Base-by-base conservation (phyloP, 2,329 filamentous ascomycete species). In the Paecilomyces sp. region DNA sequence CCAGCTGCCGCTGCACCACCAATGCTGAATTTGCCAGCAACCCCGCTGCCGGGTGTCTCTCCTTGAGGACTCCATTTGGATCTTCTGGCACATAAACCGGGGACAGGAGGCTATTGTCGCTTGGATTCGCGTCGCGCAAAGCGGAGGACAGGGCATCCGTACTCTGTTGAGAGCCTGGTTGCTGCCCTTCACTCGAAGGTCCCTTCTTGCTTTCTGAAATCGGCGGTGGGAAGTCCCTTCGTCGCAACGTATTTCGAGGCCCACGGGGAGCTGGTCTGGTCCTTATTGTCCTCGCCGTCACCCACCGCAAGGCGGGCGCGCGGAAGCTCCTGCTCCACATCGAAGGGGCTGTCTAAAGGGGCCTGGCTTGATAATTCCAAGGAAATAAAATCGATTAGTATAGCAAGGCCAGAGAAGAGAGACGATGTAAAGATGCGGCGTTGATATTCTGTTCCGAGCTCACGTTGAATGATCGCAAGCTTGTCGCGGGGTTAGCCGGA, bases 51-150 rank as follows among this genome's bases (percentile, higher is more conserved):
- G 85, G 85, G 64, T 88, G 85, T 1, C 74, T 77, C 52, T 79
- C 75, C 65, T 81, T 85, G 28, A 88, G 80, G 1, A 87, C 78
- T 54, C 77, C 82, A 75, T 84, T 71, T 1, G 83, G 81, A 65
- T 87, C 84, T 71, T 86, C 80, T 13, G 85, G 83, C 28, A 87
- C 82, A 64, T 85, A 75, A 1, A 88, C 84, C 9, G 85, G 83
- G 7, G 85, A 77, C 47, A 86, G 73, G 25, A 88, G 80, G 34
- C 77, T 75, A 65, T 81, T 81, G 58, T 77, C 74, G 59, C 80
- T 77, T 8, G 81, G 71, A 51, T 77, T 72, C 2, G 67, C 68
- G 55, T 79, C 70, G 53, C 78, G 74, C 55, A 84, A 75, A 6
- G 77, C 74, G 36, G 62, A 57, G 56, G 59, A 60, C 30, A 61